Evolutionary conservation across 2,329 filamentous ascomycete species (phyloP).

Genomic region (Xylariaceae sp.): DNA sequence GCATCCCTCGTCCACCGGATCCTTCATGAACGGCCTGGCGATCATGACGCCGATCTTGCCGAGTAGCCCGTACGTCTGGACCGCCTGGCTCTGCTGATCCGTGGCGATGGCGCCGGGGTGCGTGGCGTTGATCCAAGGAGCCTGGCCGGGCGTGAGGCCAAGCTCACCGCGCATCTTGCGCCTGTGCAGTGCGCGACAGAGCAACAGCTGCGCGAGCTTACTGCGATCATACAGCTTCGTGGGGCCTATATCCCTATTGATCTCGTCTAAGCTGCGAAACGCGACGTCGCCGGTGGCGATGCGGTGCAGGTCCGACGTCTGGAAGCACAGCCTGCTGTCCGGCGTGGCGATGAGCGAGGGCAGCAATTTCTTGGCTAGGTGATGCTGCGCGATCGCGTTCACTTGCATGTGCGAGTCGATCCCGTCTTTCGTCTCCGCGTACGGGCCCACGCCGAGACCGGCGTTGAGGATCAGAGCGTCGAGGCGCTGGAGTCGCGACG

Average conservation of each 20-base stretch:
- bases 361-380: constrained; percentile 44
- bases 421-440: constrained; percentile 46
- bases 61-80: constrained; percentile 45
- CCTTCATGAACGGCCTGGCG: constrained; percentile 44
- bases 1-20: constrained; percentile 45
- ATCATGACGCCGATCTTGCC: constrained; percentile 42
- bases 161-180: constrained; percentile 38
- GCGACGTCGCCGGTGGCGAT: constrained; percentile 35
- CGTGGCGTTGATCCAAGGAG: constrained; percentile 45
- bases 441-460: constrained; percentile 46
- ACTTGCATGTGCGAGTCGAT: constrained; percentile 36
- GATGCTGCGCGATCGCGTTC: constrained; percentile 38
- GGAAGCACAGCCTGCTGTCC: constrained; percentile 44
- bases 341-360: constrained; percentile 42
- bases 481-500: constrained; percentile 39
- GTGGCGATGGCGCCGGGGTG: constrained; percentile 48
- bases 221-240: constrained; percentile 45
- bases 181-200: constrained; percentile 40
- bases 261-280: constrained; percentile 43
- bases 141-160: constrained; percentile 25
- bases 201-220: constrained; percentile 48
- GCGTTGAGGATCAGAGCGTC: constrained; percentile 48
- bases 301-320: constrained; percentile 44
- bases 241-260: constrained; percentile 47
- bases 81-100: constrained; percentile 37